Evolutionary conservation across 2,329 filamentous ascomycete genomes (phyloP), one percentile per base, ranked within the genome.

Genomic region (Aspergillus texensis): DNA sequence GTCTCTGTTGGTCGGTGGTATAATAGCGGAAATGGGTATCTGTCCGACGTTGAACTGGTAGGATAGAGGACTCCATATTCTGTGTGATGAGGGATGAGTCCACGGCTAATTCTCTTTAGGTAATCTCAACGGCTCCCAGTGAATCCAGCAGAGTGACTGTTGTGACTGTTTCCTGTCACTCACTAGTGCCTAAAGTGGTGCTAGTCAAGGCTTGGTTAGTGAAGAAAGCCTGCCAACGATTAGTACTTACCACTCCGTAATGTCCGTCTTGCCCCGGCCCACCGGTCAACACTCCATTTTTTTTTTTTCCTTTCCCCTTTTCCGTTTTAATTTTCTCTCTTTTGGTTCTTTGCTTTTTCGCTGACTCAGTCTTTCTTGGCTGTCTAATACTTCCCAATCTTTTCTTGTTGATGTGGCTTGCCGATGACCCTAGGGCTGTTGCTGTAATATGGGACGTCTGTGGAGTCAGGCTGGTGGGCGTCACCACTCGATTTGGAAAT

Each of bases 71-170:
- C 45, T 52, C 48, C 9, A 52, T n/a, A 52, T 52, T 32, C 19
- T n/a, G 11, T n/a, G 26, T 50, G 24, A 28, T n/a, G 16, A 52
- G 28, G 48, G 48, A 34, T 52, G 28, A 52, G 48, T 52, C n/a
- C n/a, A 34, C 28, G 48, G 48, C 48, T 55, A 55, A 41, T 55
- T 39, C 32, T 26, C 52, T 55, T 55, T 55, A 24, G 52, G 52
- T 55, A 55, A 55, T 55, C 24, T 55, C 52, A 55, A 55, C 52
- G 52, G 52, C 52, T 55, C 32, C 52, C 32, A 55, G 32, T 39
- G 2, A n/a, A 9, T n/a, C 16, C 19, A n/a, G 39, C 39, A n/a
- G 19, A 4, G 19, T 41, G 39, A 41, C 39, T 41, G 39, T 41
- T 41, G 39, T 53, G 50, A 53, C 52, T 55, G 52, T 55, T 55